Evolutionary conservation across 2,329 filamentous ascomycete genomes (phyloP), one percentile per base, ranked within the genome.

Genomic region (Orbilia ellipsospora): DNA sequence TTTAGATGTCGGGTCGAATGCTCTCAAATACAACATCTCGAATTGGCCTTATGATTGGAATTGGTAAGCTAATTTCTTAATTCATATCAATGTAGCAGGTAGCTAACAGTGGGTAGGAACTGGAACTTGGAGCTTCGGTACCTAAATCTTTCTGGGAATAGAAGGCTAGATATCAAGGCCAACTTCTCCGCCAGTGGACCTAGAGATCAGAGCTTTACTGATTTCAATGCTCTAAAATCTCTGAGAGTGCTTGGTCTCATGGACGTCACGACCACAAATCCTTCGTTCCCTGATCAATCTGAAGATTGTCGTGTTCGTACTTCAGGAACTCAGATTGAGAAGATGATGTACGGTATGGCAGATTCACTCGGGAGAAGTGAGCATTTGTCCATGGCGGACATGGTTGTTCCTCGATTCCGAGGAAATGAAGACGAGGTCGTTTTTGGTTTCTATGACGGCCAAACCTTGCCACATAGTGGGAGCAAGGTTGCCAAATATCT

Each of bases 21-120:
- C 88, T 20, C 85, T 99, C 69, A 99, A 98, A 83, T 99, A 99
- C 87, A 99, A 99, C 81, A 96, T 99, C 56, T 95, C 93, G 31
- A 99, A 99, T 80, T 97, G 96, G 86, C 95, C 94, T 0, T 99
- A 99, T 81, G 95, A 99, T 81, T 99, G 95, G 95, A 99, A 99
- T 80, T 99, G 95, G 79, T 80, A 59, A 76, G 77, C 54, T 44
- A 10, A 2, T 15, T 16, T 51, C n/a, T 15, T 28, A 55, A 5
- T 8, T 1, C 16, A 31, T 23, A 15, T 26, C 4, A 13, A 7
- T 16, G 28, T n/a, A 20, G n/a, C n/a, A 40, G 4, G 28, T 23
- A 31, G 56, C 63, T 74, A 51, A 74, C 36, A 26, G 2, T 36
- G 48, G 20, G 13, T 50, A 80, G 78, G 95, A 98, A 98, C 81